Base-by-base conservation (phyloP, 2,329 filamentous ascomycete genomes). In the Botryotinia calthae region DNA sequence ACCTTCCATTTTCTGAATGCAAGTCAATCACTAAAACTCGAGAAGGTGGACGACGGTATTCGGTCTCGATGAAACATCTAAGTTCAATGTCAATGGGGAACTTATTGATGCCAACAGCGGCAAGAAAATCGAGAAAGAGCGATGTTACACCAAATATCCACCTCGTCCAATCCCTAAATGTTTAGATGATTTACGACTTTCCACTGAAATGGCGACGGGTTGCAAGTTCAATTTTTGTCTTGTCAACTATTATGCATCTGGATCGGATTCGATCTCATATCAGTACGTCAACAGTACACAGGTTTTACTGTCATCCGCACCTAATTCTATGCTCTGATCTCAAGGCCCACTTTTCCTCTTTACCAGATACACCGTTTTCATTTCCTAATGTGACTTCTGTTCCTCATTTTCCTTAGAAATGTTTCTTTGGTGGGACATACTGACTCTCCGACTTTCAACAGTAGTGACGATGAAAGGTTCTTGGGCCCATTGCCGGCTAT, bases 211-310 rank as follows among this genome's bases (percentile, higher is more conserved):
- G 7, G 87, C 88, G 0, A 93, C 91, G 0, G 86, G 86, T n/a
- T 87, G 88, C 78, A 85, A 79, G 1, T 95, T 91, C 82, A 95
- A 95, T 79, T 93, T 95, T 80, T 92, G 90, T 74, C 85, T 95
- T 1, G 91, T 95, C 7, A 95, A 95, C 79, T 95, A 95, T 82
- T 95, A 95, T 79, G 90, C 90, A n/a, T 88, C 87, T 5, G 92
- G 93, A 0, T 84, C 88, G 9, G 92, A 95, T 80, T 93, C 90
- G 76, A 95, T 95, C 66, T 87, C 90, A 18, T 95, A 91, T 78
- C 92, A 95, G 51, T 56, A 56, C 51, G 51, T 56, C 51, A 56
- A 56, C n/a, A 28, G 7, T 31, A 28, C 25, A 56, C 51, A 56
- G 14, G n/a, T 31, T 56, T 56, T 25, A n/a, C 14, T 56, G 14